These are phyloP conservation scores for Phialophora tarda DNA, from an alignment of 2,329 filamentous ascomycete genomes.

Conservation along the genomic window DNA sequence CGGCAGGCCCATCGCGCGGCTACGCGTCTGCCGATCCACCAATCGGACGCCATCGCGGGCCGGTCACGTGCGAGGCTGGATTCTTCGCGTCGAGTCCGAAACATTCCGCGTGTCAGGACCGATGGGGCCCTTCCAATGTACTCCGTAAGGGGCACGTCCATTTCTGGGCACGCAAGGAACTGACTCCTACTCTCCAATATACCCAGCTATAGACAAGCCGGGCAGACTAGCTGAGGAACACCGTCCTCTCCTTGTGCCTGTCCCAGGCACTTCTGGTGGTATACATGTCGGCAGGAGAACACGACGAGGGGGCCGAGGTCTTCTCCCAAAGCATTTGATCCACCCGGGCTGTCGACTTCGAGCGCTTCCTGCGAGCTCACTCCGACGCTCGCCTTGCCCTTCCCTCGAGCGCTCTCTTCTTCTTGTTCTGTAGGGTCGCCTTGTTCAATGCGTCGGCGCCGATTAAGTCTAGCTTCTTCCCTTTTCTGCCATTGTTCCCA, in stretches of 20 bases:
- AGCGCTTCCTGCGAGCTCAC: constrained; percentile 21
- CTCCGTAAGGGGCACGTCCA: background rate
- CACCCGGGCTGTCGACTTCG: constrained; percentile 17
- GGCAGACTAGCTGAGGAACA: constrained; percentile 25
- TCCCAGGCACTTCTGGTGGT: constrained; percentile 54
- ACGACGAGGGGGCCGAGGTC: constrained; percentile 48
- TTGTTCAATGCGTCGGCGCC: constrained; percentile 25
- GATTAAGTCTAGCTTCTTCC: constrained; percentile 44
- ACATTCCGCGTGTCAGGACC: constrained; percentile 12
- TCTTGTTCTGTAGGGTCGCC: constrained; percentile 27
- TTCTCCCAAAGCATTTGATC: background rate
- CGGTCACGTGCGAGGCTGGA: constrained; percentile 23
- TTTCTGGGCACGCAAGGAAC: background rate
- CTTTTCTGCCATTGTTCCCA: constrained; percentile 82
- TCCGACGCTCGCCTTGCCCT: constrained; percentile 36
- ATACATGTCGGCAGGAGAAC: constrained; percentile 57
- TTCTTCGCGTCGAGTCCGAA: constrained; percentile 8
- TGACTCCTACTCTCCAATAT: background rate
- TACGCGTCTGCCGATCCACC: background rate
- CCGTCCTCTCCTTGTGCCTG: constrained; percentile 39
- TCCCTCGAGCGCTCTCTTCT: constrained; percentile 28
- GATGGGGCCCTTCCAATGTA: background rate
- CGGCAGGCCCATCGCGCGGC: constrained; percentile 4
- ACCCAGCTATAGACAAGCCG: constrained; percentile 31
- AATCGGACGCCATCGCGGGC: background rate